Evolutionary conservation across 768 basidiomycete species (phyloP), one percentile per base, ranked within the genome.

Genomic region (Royoungia palumana): DNA sequence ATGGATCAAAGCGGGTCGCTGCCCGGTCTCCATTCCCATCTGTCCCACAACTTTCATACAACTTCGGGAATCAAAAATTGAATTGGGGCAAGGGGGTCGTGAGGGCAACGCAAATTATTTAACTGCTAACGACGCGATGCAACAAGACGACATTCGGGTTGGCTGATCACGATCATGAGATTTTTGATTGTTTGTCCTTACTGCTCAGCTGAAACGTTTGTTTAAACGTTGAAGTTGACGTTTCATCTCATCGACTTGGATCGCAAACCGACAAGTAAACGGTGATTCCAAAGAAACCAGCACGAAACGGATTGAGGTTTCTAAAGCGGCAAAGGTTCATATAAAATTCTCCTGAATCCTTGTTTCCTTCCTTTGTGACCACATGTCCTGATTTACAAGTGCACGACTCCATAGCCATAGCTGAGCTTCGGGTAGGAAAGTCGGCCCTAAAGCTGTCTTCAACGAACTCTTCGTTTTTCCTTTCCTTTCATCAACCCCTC

Each of bases 1-100:
- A 51, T 36, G 32, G 21, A 13, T 35, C 38, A 16, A 78, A 80
- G 60, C 64, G 10, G 75, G 80, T 55, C 77, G n/a, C n/a, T n/a
- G 70, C 66, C 80, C 45, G 76, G 77, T 22, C 14, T 12, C 34
- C 22, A 25, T 22, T 35, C n/a, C 41, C 27, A 10, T 28, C 35
- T 36, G 16, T 40, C 20, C 16, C 21, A 16, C 25, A n/a, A 2
- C 21, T 25, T 24, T 41, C 21, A 56, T 32, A 16, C 17, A 11
- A 36, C 1, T 11, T 6, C 22, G n/a, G n/a, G 73, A 72, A 70
- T 60, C 43, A 67, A 73, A 35, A 70, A 63, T 7, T 71, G 67
- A 43, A 52, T 53, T 5, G 44, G 34, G 8, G 46, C 38, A 2
- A 45, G 51, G 27, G 27, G 11, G 27, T 28, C 27, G 27, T 10